A percentile compares a stretch with the other conserved stretches of the same genome.
Conservation (phyloP, 2,329 filamentous ascomycete species). For the Aspergillus sp. region DNA sequence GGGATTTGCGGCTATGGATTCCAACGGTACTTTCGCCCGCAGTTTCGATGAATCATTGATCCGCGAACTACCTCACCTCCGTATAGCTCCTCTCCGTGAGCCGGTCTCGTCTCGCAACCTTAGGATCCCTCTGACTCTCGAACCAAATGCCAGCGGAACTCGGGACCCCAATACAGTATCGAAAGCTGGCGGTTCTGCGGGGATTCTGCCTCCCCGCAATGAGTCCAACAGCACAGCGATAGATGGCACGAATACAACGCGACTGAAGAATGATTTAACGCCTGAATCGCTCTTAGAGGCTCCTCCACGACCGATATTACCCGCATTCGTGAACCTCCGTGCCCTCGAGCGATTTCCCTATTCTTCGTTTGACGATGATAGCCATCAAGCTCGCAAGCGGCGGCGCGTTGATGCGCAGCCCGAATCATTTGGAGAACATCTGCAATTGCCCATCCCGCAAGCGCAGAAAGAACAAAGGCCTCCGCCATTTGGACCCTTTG, state of each 20-base stretch:
- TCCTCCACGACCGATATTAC: constrained; percentile 42
- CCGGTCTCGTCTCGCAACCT: constrained; percentile 43
- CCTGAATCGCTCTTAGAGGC: constrained; percentile 35
- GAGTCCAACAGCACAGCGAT: constrained; percentile 32
- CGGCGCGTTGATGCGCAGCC: constrained; percentile 42
- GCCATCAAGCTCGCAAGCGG: constrained; percentile 42
- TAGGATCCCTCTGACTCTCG: constrained; percentile 45
- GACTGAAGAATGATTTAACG: constrained; percentile 36
- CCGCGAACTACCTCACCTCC: constrained; percentile 45
- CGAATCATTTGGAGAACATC: constrained; percentile 45
- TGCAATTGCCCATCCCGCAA: constrained; percentile 50
- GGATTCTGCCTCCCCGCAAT: constrained; percentile 36
- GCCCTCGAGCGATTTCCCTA: constrained; percentile 47
- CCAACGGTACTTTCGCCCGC: constrained; percentile 29
- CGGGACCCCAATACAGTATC: constrained; percentile 31
- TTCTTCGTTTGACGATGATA: constrained; percentile 40
- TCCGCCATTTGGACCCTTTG: constrained; percentile 46
- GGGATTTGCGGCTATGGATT: constrained; percentile 30
- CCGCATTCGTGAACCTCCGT: constrained; percentile 50
- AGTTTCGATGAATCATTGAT: constrained; percentile 43
- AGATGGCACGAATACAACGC: constrained; percentile 37
- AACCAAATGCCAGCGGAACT: constrained; percentile 42
- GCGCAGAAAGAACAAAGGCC: constrained; percentile 46
- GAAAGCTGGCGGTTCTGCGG: constrained; percentile 26
- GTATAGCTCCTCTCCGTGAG: constrained; percentile 50